These are phyloP conservation scores for Exophiala sp. DNA, from an alignment of 2,329 filamentous ascomycete genomes.

Conservation along the genomic window DNA sequence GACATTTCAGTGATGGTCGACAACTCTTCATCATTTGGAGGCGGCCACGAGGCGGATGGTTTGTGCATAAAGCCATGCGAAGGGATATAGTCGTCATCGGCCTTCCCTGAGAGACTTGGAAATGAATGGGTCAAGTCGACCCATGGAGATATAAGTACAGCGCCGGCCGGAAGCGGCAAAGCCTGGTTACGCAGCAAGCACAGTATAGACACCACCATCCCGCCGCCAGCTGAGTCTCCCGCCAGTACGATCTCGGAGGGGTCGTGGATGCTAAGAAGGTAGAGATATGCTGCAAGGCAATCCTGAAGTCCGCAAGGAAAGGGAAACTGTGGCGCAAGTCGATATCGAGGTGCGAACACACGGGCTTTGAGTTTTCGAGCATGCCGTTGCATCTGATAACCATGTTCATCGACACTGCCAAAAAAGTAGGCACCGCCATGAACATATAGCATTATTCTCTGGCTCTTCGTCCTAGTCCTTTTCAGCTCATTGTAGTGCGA, in stretches of 20 bases:
- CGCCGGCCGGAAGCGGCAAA: slow-evolving; percentile 81
- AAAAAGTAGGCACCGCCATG: slow-evolving; percentile 96
- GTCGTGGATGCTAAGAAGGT: slow-evolving; percentile 71
- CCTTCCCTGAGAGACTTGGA: slow-evolving; percentile 74
- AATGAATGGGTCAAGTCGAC: slow-evolving; percentile 95
- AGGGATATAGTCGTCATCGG: slow-evolving; percentile 82
- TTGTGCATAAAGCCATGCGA: slow-evolving; percentile 83
- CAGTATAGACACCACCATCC: slow-evolving; percentile 79
- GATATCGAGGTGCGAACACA: slow-evolving; percentile 81
- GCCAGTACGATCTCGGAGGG: slow-evolving; percentile 80
- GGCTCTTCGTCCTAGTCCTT: slow-evolving; percentile 56
- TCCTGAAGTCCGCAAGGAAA: slow-evolving; percentile 93
- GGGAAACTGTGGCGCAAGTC: slow-evolving; percentile 87
- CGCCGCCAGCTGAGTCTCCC: slow-evolving; percentile 89
- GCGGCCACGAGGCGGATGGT: slow-evolving; percentile 88
- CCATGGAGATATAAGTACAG: slow-evolving; percentile 90
- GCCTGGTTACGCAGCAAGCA: slow-evolving; percentile 78
- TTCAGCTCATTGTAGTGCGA: slow-evolving; percentile 72
- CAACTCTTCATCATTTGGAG: slow-evolving; percentile 75
- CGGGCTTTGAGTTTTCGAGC: slow-evolving; percentile 88
- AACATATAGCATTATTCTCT: slow-evolving; percentile 85
- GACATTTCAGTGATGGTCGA: slow-evolving; percentile 46
- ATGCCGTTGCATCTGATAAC: slow-evolving; percentile 97
- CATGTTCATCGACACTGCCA: slow-evolving; percentile 90
- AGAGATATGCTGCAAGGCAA: slow-evolving; percentile 81